Conservation (phyloP, 2,329 filamentous ascomycete genomes). For the Knoxdaviesia capensis region DNA sequence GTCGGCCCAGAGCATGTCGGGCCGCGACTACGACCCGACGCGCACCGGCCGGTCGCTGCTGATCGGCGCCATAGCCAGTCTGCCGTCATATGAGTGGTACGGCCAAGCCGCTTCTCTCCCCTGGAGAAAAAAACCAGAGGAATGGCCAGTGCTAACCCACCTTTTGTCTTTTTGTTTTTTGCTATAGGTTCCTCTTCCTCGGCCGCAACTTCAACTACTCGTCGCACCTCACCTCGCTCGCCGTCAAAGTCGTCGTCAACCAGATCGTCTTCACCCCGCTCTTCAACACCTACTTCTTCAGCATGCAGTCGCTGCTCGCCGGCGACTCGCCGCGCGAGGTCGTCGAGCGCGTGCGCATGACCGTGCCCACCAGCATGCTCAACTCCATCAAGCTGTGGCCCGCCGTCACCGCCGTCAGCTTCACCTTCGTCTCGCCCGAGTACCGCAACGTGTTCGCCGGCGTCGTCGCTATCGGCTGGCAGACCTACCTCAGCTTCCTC, state of each 20-base stretch:
- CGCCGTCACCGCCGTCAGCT: constrained; percentile 65
- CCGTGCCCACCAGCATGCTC: constrained; percentile 54
- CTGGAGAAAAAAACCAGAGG: neutral
- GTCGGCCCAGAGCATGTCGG: constrained; percentile 50
- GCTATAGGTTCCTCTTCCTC: constrained; percentile 59
- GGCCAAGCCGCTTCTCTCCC: constrained; percentile 7
- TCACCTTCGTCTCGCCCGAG: constrained; percentile 62
- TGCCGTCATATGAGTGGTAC: constrained; percentile 71
- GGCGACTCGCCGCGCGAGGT: constrained; percentile 46
- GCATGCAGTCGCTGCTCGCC: constrained; percentile 53
- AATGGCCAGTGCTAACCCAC: neutral
- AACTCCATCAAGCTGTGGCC: constrained; percentile 85
- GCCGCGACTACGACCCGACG: constrained; percentile 42
- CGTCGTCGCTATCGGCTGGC: constrained; percentile 70
- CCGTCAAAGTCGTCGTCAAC: constrained; percentile 60
- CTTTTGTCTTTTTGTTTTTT: too few species aligned
- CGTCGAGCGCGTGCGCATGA: constrained; percentile 49
- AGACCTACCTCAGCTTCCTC: constrained; percentile 70
- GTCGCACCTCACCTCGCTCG: constrained; percentile 49
- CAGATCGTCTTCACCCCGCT: constrained; percentile 64
- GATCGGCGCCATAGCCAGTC: constrained; percentile 53
- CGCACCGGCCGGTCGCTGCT: constrained; percentile 51
- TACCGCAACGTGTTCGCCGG: constrained; percentile 67
- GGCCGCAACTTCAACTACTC: constrained; percentile 67
- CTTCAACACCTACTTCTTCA: constrained; percentile 73